Percentiles rank a stretch among this genome's conserved stretches.
phyloP scores from a whole-genome alignment of 2,329 filamentous ascomycete genomes.

The Colletotrichum limetticola region DNA sequence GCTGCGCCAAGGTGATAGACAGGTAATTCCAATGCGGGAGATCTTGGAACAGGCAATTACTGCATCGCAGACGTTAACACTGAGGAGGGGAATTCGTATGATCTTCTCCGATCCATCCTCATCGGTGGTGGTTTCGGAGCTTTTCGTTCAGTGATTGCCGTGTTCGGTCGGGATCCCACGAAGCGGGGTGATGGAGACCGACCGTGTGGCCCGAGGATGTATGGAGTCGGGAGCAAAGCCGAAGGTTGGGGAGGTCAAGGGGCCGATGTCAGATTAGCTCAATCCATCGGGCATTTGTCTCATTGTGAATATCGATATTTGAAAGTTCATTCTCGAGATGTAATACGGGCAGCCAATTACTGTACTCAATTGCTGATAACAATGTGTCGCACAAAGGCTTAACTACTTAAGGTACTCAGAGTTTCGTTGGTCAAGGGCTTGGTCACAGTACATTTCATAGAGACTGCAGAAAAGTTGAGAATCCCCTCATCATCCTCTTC shows the following conservation, averaged over 20 bases:
- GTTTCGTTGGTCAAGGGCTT: background rate
- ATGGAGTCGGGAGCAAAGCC: background rate
- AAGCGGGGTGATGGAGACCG: background rate
- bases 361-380: no score
- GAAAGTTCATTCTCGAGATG: background rate
- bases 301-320: background rate
- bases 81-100: background rate
- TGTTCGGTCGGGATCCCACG: background rate
- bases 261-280: accelerated
- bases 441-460: background rate
- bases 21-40: background rate
- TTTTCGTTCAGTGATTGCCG: background rate
- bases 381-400: no score
- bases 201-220: background rate
- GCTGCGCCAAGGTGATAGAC: background rate
- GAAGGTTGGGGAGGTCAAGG: background rate
- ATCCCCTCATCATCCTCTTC: no score
- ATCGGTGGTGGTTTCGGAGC: background rate
- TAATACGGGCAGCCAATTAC: no score
- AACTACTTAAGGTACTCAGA: no score
- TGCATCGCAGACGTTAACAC: background rate
- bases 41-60: background rate
- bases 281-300: background rate
- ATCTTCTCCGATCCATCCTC: background rate
- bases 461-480: accelerated